Conservation (phyloP, 2,329 filamentous ascomycete species). For the Grosmannia penicillata region DNA sequence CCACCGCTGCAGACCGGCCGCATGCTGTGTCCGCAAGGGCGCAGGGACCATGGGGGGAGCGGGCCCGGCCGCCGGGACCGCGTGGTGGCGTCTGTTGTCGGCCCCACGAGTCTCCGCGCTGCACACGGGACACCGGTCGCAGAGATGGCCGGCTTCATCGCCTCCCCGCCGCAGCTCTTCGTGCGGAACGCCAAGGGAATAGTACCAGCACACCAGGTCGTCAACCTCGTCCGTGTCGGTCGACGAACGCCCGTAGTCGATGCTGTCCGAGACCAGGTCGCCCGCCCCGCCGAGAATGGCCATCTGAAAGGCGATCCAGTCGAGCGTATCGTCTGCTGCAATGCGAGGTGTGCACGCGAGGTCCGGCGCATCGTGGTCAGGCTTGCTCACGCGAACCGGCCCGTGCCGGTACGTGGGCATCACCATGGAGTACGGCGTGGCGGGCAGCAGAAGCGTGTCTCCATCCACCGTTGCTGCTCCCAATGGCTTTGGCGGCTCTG, state of each 20-base stretch:
- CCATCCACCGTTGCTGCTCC: slow-evolving; percentile 10
- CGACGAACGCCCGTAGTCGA: slow-evolving; percentile 21
- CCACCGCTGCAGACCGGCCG: not conserved
- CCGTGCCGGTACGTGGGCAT: slow-evolving; percentile 38
- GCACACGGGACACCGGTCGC: no score
- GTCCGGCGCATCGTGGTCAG: slow-evolving; percentile 17
- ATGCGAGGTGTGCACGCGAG: slow-evolving; percentile 10
- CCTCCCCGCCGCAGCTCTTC: slow-evolving; percentile 21
- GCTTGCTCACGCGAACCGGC: slow-evolving; percentile 34
- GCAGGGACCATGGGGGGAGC: no score
- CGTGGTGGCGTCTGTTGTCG: no score
- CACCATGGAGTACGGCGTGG: slow-evolving; percentile 32
- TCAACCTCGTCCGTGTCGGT: slow-evolving; percentile 30
- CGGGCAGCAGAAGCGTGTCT: slow-evolving; percentile 32
- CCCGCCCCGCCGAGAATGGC: slow-evolving; percentile 43
- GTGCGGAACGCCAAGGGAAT: slow-evolving; percentile 30
- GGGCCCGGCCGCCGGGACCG: no score
- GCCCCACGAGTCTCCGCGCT: no score
- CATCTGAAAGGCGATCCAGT: slow-evolving; percentile 54
- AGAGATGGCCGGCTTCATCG: no score
- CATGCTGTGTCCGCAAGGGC: no score
- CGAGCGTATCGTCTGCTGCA: slow-evolving; percentile 33
- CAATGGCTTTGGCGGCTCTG: not conserved
- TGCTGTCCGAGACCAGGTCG: slow-evolving; percentile 30
- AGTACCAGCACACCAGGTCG: slow-evolving; percentile 36